Evolutionary conservation across 2,329 filamentous ascomycete species (phyloP), one percentile per base, ranked within the genome.

Genomic region (Graphilbum sp.): DNA sequence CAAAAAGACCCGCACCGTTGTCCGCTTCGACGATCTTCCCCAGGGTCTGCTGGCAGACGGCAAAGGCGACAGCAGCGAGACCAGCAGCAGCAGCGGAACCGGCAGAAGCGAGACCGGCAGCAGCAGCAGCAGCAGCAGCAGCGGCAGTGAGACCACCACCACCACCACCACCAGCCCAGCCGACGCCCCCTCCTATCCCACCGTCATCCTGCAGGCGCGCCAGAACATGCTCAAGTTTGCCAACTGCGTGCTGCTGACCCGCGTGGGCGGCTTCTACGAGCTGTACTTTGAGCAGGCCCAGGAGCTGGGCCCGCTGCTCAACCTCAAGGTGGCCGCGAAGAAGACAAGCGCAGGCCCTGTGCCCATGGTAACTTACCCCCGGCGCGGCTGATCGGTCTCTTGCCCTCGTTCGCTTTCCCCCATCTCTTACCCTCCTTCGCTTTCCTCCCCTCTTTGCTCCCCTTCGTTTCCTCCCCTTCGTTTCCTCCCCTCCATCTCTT

Each of bases 231-330:
- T 75, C 47, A 86, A 80, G 50, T 95, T 93, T 59, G 73, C 77
- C 50, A 85, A 92, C 50, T 96, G 88, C 58, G 81, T 98, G 30
- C 58, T 98, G 8, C 62, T 98, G 42, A 98, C 90, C 4, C 75
- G 88, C 40, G 86, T 98, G 21, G 90, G 90, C 40, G 79, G 87
- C 43, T 98, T 98, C 59, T 98, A 96, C 58, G 90, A 98, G 70
- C 64, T 98, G 41, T 98, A 98, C 60, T 92, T 96, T 56, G 81
- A 93, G 50, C 87, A 98, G 54, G 90, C 92, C 11, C 82, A 93
- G 41, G 78, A 94, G 52, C 81, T 80, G 54, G 88, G 81, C 2
- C 82, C 86, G 1, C 63, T 93, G 33, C 66, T 98, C 45, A 90
- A 86, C 50, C 61, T 98, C 51, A 96, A 95, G 57, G 75, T 93